Evolutionary conservation across 495 filamentous ascomycete genomes (phyloP), one percentile per base, ranked within the genome.

Genomic region (Aspergillus nidulans): DNA sequence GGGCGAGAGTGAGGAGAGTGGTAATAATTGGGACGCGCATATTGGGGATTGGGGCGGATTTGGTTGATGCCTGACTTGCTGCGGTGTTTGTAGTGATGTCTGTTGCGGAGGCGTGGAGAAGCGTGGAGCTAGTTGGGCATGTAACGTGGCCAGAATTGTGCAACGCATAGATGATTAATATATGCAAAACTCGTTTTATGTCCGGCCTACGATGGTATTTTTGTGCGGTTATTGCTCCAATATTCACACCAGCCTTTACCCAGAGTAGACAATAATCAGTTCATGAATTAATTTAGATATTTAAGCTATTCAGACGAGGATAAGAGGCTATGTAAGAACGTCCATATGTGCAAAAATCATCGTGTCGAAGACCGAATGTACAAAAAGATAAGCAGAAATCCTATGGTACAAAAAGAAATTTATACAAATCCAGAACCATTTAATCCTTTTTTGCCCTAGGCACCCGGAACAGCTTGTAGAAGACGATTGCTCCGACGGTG

Each of bases 401-500:
- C 36, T 3, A 39, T 4, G 6, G n/a, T 39, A 2, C 1, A 23
- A 25, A 1, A 25, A n/a, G 21, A 45, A 25, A 45, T 1, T 1
- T 15, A 45, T n/a, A 18, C 42, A 25, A 24, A 23, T 4, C 20
- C 15, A 21, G n/a, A n/a, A n/a, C n/a, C n/a, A n/a, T n/a, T n/a
- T 49, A 10, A 0, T 10, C 47, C 16, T 46, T 55, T 46, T 59
- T 63, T 24, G 53, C 55, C 78, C 86, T 89, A 9, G 85, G 84
- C 42, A 91, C 84, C n/a, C 87, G 70, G 16, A 78, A 77, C 39
- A 86, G 65, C 81, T 82, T 90, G 74, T 91, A 92, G 25, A 92
- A 64, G 34, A 71, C 67, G 19, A 89, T 66, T 0, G 86, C 87
- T 19, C 61, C 82, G 16, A 64, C 57, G 60, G 88, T 70, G 67